Base-by-base conservation (phyloP, 225 moss, liverwort and hornwort genomes). In the Pseudisothecium myosuroides region DNA sequence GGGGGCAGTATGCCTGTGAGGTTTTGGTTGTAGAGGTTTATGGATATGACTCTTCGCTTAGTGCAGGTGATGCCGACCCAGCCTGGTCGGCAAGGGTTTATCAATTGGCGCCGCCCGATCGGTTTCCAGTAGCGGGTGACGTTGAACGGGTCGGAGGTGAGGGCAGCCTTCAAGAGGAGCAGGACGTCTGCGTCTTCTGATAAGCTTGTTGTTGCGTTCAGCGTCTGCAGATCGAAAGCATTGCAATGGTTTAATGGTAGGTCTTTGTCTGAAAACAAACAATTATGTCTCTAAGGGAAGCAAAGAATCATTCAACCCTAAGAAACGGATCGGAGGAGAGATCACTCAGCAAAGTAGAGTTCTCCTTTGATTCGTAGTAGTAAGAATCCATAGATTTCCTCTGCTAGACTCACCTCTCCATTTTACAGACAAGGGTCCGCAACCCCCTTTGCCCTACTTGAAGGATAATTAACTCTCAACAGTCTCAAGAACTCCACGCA, bases 81-180 rank as follows among this genome's bases (percentile, higher is more conserved):
- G 60, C 11, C 8, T 2, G 82, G 85, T 17, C 67, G 71, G 87
- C 94, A 94, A 29, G 94, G 93, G 62, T 94, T 94, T 32, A 93
- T 64, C 49, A 59, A 2, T 81, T 94, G 94, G 4, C 85, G 91
- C 87, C 12, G 87, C 52, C 94, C 94, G 60, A 90, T 89, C 29
- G 90, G 93, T 64, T 94, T 94, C 94, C 94, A 94, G 81, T 92
- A 94, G 31, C 78, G 88, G 56, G 91, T 91, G 43, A 65, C 90
- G 52, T 92, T 92, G 5, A 75, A 63, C 7, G 94, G 93, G 47
- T 94, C 94, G 9, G 85, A 89, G 24, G 90, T 92, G 13, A 94
- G 74, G 65, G 92, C 82, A 49, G 91, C 94, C 83, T 94, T 94
- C 63, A 94, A 77, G 10, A 82, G 87, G 0, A 93, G 36, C 64